These are phyloP conservation scores for Phenoliferia sp. DNA, from an alignment of 1,284 basidiomycete genomes.

Conservation along the genomic window DNA sequence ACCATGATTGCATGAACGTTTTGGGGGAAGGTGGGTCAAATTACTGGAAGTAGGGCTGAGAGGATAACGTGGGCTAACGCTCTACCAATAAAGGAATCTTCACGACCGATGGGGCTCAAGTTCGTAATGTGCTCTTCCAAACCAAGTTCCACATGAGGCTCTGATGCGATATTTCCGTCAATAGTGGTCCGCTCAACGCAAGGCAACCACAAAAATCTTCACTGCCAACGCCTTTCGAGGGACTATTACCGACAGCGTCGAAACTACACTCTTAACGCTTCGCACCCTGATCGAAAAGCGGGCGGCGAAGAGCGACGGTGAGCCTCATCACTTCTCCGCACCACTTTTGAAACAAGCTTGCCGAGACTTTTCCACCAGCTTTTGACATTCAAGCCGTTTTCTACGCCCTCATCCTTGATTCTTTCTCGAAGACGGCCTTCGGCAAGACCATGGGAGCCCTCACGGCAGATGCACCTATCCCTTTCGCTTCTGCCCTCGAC, in stretches of 20 bases:
- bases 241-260: slow-evolving; percentile 11
- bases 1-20: no score
- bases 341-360: no score
- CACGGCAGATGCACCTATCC: slow-evolving; percentile 21
- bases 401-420: slow-evolving; percentile 17
- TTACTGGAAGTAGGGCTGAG: not conserved
- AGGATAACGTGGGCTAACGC: not conserved
- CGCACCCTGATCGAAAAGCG: slow-evolving; percentile 25
- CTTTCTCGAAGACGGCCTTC: slow-evolving; percentile 10
- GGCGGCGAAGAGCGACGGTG: slow-evolving; percentile 17
- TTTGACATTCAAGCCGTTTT: slow-evolving; percentile 11
- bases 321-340: no score
- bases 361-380: slow-evolving; percentile 23
- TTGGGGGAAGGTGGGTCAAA: not conserved
- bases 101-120: not conserved
- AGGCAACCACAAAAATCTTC: slow-evolving; percentile 15
- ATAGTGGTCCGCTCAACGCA: slow-evolving; percentile 36
- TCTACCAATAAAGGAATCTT: slow-evolving; percentile 11
- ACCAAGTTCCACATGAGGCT: no score
- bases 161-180: not conserved
- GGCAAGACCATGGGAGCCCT: slow-evolving; percentile 16
- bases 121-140: not conserved
- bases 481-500: slow-evolving; percentile 40
- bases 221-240: slow-evolving; percentile 8
- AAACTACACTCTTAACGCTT: slow-evolving; percentile 34